These are phyloP conservation scores for Odontarrhena argentea DNA, from an alignment of 345 rosid species.

Conservation along the genomic window DNA sequence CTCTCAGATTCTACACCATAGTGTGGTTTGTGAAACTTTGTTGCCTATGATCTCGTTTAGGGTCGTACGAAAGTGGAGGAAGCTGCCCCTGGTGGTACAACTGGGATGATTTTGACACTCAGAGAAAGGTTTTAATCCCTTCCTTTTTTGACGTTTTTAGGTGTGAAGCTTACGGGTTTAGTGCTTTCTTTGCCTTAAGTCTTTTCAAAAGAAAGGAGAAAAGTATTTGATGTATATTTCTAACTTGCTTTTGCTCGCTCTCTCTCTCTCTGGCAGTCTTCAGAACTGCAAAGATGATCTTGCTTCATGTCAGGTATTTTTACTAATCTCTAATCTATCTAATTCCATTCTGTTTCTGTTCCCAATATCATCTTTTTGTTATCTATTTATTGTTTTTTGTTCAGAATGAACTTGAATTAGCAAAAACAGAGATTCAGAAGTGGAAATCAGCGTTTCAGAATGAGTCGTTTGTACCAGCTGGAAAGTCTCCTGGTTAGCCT, in stretches of 20 bases:
- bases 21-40: not conserved
- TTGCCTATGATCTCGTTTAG: slow-evolving; percentile 38
- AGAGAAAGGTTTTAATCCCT: slow-evolving; percentile 68
- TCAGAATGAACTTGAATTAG: slow-evolving; percentile 77
- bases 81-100: slow-evolving; percentile 74
- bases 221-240: not conserved
- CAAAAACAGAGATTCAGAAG: slow-evolving; percentile 72
- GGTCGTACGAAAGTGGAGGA: slow-evolving; percentile 68
- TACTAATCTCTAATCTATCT: slow-evolving; percentile 25
- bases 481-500: slow-evolving; percentile 76
- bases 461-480: slow-evolving; percentile 65
- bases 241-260: slow-evolving; percentile 19
- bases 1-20: not conserved
- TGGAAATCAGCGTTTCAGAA: slow-evolving; percentile 88
- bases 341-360: not conserved
- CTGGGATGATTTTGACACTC: slow-evolving; percentile 84
- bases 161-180: not conserved
- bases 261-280: slow-evolving; percentile 60
- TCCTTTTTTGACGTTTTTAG: not conserved
- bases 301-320: slow-evolving; percentile 71
- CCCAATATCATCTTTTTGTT: not conserved
- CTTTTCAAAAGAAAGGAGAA: not conserved
- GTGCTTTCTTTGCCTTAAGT: not conserved
- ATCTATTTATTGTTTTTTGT: slow-evolving; percentile 3
- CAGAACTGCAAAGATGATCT: slow-evolving; percentile 74